Base-by-base conservation (phyloP, 495 filamentous ascomycete species). In the Pyrenopolyporus hunteri region DNA sequence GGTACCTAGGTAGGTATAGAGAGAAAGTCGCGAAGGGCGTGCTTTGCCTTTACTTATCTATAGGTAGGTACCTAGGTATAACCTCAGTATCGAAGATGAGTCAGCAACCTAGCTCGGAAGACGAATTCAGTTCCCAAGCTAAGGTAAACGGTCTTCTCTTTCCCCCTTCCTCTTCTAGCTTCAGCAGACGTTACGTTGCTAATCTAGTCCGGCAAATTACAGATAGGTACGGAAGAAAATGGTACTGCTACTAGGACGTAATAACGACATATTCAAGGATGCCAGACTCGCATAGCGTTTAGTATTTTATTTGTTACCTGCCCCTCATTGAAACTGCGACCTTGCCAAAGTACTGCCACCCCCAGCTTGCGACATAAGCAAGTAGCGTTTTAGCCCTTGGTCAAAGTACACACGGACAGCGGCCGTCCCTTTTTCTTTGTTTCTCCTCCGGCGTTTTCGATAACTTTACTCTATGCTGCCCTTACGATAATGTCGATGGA, bases 331-430 rank as follows among this genome's bases (percentile, higher is more conserved):
- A 25, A 20, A 64, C 16, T n/a, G 49, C 39, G 25, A 49, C 40
- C 8, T 33, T 47, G 19, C 54, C 59, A 23, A 59, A 56, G 19
- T 59, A 11, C 26, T 56, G 37, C 60, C 60, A 68, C 0, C 56
- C n/a, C 56, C 4, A 64, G n/a, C 43, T 29, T 62, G 16, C 49
- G 42, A 20, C 59, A 63, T 7, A 67, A 26, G 28, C 59, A 42
- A 25, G 64, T 60, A 11, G 64, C 64, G 51, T 58, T 31, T 37
- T 55, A 53, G 20, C 58, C 58, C 31, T 67, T 67, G 36, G 51
- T 36, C 11, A 63, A 29, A 9, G 47, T 58, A 16, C 58, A 52
- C 49, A 67, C 45, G 19, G 63, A 23, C 13, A 58, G 25, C 26
- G 52, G 37, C 31, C 33, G 37, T 10, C 46, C 52, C 11, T 14